Percentiles rank a stretch among this genome's conserved stretches.
phyloP scores from a whole-genome alignment of 495 filamentous ascomycete species.

The Physcia stellaris region DNA sequence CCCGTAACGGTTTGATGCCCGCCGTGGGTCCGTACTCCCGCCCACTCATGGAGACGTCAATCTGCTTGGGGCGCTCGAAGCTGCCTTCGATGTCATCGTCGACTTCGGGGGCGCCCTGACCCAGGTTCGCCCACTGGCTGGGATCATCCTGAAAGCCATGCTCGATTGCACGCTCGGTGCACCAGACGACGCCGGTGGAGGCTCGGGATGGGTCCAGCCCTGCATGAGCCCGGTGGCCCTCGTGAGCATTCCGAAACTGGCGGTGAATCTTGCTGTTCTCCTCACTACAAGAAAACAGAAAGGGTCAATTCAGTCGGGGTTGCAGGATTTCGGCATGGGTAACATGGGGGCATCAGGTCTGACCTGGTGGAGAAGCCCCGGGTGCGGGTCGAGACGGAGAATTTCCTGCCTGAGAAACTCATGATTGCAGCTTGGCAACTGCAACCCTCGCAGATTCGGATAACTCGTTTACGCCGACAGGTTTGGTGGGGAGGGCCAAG shows the following conservation, averaged over 20 bases:
- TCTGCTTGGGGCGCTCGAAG: constrained; percentile 70
- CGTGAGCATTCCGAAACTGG: constrained; percentile 74
- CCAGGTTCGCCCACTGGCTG: constrained; percentile 77
- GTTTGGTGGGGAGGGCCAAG: too few species aligned
- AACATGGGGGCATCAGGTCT: too few species aligned
- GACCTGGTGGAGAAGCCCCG: too few species aligned
- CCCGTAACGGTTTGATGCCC: constrained; percentile 79
- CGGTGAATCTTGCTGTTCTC: constrained; percentile 65
- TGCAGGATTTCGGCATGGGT: not conserved
- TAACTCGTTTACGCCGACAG: too few species aligned
- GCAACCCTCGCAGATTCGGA: too few species aligned
- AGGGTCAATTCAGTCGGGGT: not conserved
- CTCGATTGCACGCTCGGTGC: constrained; percentile 66
- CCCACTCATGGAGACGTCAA: constrained; percentile 61
- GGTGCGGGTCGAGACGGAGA: too few species aligned
- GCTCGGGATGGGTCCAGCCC: constrained; percentile 76
- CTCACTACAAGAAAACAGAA: constrained; percentile 31
- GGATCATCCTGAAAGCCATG: constrained; percentile 75
- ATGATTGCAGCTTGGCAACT: constrained; percentile 19
- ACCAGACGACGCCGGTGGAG: constrained; percentile 77
- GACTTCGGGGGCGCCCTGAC: constrained; percentile 89
- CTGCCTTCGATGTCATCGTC: constrained; percentile 85
- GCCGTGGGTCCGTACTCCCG: constrained; percentile 90
- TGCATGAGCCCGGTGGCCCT: constrained; percentile 79
- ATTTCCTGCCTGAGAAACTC: constrained; percentile 36